Conservation (phyloP, 345 rosid genomes). For the Excoecaria agallocha region DNA sequence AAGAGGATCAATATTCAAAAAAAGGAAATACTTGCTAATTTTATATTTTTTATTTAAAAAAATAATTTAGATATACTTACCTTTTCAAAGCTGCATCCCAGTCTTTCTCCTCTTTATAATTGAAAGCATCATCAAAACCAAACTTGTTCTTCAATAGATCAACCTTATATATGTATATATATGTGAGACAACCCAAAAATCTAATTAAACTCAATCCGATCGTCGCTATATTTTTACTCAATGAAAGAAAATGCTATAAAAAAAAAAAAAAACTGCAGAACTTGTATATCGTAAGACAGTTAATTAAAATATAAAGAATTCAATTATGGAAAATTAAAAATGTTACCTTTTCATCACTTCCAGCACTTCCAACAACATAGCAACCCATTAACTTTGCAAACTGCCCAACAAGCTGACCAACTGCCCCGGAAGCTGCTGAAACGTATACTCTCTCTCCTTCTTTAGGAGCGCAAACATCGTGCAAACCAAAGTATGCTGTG, state of each 20-base stretch:
- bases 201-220: neutral
- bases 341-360: slow-evolving; percentile 42
- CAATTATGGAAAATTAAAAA: neutral
- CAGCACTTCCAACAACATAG: slow-evolving; percentile 58
- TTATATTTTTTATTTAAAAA: too few relatives aligned
- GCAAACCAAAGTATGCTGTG: slow-evolving; percentile 52
- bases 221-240: neutral
- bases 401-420: slow-evolving; percentile 58
- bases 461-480: slow-evolving; percentile 46
- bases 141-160: slow-evolving; percentile 55
- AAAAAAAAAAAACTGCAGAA: too few relatives aligned
- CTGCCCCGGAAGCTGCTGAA: slow-evolving; percentile 56
- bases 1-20: too few relatives aligned
- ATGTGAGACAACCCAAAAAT: neutral
- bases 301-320: neutral
- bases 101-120: slow-evolving; percentile 53
- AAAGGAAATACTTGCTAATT: too few relatives aligned
- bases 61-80: slow-evolving; percentile 15
- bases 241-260: neutral
- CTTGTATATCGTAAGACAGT: too few relatives aligned
- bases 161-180: slow-evolving; percentile 39
- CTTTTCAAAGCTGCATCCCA: slow-evolving; percentile 46
- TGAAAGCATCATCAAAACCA: slow-evolving; percentile 67
- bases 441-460: slow-evolving; percentile 42
- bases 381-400: slow-evolving; percentile 50